Evolutionary conservation across 78 protist genomes (phyloP).

Genomic region (Ministeria vibrans): DNA sequence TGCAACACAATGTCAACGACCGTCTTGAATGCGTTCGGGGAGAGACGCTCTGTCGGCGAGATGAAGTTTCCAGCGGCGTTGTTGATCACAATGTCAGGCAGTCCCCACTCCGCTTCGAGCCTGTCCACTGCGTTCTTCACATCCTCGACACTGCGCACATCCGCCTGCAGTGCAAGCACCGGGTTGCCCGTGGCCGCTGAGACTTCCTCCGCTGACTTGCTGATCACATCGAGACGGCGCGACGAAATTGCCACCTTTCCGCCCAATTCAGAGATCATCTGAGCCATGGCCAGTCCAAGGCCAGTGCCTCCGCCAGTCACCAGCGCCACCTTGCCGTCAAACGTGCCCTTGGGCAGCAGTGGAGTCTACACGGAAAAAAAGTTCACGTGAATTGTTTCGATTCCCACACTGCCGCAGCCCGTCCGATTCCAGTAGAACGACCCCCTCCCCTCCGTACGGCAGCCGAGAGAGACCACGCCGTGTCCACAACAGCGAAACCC

Average conservation of each 20-base stretch:
- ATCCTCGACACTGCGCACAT: constrained; percentile 3
- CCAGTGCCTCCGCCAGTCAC: constrained; percentile 19
- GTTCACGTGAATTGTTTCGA: background rate
- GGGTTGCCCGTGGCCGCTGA: background rate
- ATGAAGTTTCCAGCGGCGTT: constrained; percentile 24
- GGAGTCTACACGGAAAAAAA: background rate
- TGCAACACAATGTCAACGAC: constrained; percentile 12
- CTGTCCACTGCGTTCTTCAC: background rate
- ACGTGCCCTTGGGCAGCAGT: background rate
- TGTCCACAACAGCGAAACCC: no score
- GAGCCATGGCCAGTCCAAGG: background rate
- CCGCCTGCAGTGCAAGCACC: background rate
- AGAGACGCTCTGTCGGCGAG: constrained; percentile 17
- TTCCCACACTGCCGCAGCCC: background rate
- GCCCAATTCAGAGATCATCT: background rate
- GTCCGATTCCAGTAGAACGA: background rate
- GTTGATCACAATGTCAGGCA: background rate
- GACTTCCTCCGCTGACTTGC: background rate
- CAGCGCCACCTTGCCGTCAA: constrained; percentile 2
- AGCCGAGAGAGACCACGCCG: no score
- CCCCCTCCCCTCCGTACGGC: background rate
- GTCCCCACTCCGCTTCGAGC: background rate
- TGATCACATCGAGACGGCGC: background rate
- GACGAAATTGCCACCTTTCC: background rate
- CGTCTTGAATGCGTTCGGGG: constrained; percentile 7